Percentiles rank a stretch among this genome's conserved stretches.
These are phyloP conservation scores for Coniella lustricola DNA, from an alignment of 2,329 filamentous ascomycete genomes.

Conservation along the genomic window DNA sequence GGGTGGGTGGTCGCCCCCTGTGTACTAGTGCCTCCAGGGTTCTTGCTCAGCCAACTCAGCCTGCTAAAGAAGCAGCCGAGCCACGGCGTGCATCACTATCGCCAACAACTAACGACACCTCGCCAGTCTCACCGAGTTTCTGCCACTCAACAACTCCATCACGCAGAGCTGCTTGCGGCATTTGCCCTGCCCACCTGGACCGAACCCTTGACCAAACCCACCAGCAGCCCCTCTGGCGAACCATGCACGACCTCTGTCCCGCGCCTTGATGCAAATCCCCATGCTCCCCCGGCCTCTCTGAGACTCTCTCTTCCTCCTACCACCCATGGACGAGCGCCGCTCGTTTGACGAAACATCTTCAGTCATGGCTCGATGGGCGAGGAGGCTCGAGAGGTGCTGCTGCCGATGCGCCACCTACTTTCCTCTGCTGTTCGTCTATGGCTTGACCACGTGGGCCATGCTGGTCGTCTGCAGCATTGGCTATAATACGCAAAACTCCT, in stretches of 20 bases:
- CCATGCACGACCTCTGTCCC: background rate
- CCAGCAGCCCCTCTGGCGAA: background rate
- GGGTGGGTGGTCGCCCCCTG: no score
- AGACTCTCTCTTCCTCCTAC: slow-evolving; percentile 1
- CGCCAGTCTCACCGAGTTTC: background rate
- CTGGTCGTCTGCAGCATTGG: slow-evolving; percentile 78
- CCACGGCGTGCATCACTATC: background rate
- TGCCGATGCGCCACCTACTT: slow-evolving; percentile 74
- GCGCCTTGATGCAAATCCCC: background rate
- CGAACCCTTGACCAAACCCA: no score
- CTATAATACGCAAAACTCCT: slow-evolving; percentile 41
- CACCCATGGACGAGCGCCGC: slow-evolving; percentile 16
- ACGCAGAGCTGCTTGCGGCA: background rate
- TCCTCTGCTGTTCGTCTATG: slow-evolving; percentile 83
- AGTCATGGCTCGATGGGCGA: slow-evolving; percentile 55
- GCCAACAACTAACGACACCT: slow-evolving; percentile 1
- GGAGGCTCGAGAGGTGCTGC: slow-evolving; percentile 73
- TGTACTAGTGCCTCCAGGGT: no score
- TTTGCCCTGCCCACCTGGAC: background rate
- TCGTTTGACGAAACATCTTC: slow-evolving; percentile 29
- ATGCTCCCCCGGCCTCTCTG: slow-evolving; percentile 1
- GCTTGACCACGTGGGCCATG: slow-evolving; percentile 86
- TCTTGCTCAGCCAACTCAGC: no score
- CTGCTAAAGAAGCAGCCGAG: no score
- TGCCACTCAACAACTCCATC: background rate